Percentiles rank a stretch among this genome's conserved stretches.
phyloP scores from a whole-genome alignment of 306 rosid genomes.

The Biancaea sappan region DNA sequence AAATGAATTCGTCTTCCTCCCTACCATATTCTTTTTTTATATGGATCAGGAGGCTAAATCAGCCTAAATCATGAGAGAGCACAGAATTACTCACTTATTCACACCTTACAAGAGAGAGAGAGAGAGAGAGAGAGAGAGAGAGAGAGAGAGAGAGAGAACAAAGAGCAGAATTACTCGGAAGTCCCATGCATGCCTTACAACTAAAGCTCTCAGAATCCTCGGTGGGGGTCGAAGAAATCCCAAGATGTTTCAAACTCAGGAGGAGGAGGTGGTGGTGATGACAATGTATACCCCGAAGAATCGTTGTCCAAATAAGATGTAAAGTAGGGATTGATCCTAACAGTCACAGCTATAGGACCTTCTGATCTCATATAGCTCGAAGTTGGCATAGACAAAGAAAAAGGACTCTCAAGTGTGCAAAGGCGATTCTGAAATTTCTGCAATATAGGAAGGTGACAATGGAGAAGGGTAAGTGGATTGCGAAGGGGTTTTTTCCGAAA shows the following conservation, averaged over 20 bases:
- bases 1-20: too few species aligned
- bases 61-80: too few species aligned
- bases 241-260: slow-evolving; percentile 68
- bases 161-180: slow-evolving; percentile 21
- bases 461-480: slow-evolving; percentile 84
- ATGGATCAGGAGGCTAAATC: too few species aligned
- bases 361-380: slow-evolving; percentile 72
- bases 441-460: slow-evolving; percentile 56
- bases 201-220: slow-evolving; percentile 77
- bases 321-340: slow-evolving; percentile 50
- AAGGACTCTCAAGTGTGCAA: slow-evolving; percentile 56
- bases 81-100: too few species aligned
- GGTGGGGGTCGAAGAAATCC: slow-evolving; percentile 84
- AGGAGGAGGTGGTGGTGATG: slow-evolving; percentile 63
- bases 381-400: slow-evolving; percentile 50
- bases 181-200: slow-evolving; percentile 53
- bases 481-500: slow-evolving; percentile 90
- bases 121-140: too few species aligned
- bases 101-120: too few species aligned
- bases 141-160: too few species aligned
- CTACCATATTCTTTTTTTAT: too few species aligned
- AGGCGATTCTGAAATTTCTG: slow-evolving; percentile 75
- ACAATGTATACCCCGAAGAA: slow-evolving; percentile 48
- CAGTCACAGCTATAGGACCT: slow-evolving; percentile 56
- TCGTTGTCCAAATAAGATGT: slow-evolving; percentile 58